These are phyloP conservation scores for Phytophthora quininea DNA, from an alignment of 352 stramenopile species.

Conservation along the genomic window DNA sequence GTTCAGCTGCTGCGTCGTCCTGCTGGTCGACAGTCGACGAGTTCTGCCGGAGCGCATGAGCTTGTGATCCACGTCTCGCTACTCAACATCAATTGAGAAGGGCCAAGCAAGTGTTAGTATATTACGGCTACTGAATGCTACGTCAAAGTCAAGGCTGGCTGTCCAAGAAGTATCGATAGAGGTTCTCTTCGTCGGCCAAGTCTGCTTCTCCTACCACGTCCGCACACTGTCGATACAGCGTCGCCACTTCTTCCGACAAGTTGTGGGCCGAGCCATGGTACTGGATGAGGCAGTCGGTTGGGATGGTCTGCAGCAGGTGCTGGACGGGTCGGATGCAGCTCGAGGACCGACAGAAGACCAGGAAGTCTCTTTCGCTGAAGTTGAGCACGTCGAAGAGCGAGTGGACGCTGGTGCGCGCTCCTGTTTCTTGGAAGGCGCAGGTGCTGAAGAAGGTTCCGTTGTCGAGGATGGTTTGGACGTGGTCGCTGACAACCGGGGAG, in stretches of 20 bases:
- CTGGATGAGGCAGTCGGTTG: slow-evolving; percentile 21
- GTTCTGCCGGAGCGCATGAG: slow-evolving; percentile 1
- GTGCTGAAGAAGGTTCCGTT: slow-evolving; percentile 23
- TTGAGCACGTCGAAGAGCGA: too few relatives aligned
- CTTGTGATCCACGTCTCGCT: slow-evolving; percentile 38
- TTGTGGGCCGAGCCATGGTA: slow-evolving; percentile 25
- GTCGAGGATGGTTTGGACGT: slow-evolving; percentile 21
- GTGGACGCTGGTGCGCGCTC: not conserved
- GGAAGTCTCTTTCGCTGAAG: slow-evolving; percentile 6
- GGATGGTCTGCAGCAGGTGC: slow-evolving; percentile 16
- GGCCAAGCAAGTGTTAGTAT: too few relatives aligned
- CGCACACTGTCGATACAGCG: slow-evolving; percentile 13
- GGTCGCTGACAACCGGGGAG: slow-evolving; percentile 2
- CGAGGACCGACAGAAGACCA: slow-evolving; percentile 27
- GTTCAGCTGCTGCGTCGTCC: slow-evolving; percentile 59
- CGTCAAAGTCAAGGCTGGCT: not conserved
- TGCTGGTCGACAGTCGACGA: not conserved
- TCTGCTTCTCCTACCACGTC: slow-evolving; percentile 8
- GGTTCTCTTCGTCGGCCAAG: slow-evolving; percentile 18
- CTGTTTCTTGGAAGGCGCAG: slow-evolving; percentile 1
- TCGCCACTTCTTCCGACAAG: slow-evolving; percentile 16
- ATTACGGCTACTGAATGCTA: too few relatives aligned
- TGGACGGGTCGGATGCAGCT: slow-evolving; percentile 27
- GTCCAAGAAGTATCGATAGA: slow-evolving; percentile 23
- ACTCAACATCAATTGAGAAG: slow-evolving; percentile 12